A percentile compares a stretch with the other conserved stretches of the same genome.
Conservation (phyloP, 164 flowering plant species). For the Protea cynaroides region DNA sequence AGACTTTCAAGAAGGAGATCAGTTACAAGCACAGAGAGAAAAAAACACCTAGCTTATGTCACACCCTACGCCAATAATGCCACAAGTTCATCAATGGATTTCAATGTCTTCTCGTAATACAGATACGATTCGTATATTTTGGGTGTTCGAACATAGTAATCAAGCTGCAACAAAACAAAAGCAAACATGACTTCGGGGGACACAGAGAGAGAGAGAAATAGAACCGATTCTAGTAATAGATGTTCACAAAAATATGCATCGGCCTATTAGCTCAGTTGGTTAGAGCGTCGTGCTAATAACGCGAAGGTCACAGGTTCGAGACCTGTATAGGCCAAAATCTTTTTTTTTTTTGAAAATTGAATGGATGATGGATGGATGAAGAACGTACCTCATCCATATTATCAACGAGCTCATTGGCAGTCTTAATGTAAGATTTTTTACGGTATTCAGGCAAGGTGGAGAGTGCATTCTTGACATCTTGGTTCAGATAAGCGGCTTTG, state of each 20-base stretch:
- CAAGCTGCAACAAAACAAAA: slow-evolving; percentile 40
- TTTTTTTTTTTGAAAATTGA: too few species aligned
- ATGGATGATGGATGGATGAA: too few species aligned
- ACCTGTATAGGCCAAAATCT: too few species aligned
- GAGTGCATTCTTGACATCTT: slow-evolving; percentile 64
- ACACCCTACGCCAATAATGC: slow-evolving; percentile 39
- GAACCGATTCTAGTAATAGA: too few species aligned
- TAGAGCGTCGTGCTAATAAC: slow-evolving; percentile 74
- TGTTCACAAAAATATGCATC: too few species aligned
- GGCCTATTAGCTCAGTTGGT: slow-evolving; percentile 81
- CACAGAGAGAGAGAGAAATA: too few species aligned
- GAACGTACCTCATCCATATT: slow-evolving; percentile 77
- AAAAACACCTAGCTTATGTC: neutral
- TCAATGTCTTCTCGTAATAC: slow-evolving; percentile 82
- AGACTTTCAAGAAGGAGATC: too few species aligned
- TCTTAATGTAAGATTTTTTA: slow-evolving; percentile 36
- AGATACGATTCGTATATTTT: slow-evolving; percentile 76
- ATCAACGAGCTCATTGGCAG: slow-evolving; percentile 70
- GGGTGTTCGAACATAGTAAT: slow-evolving; percentile 63
- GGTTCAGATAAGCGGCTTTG: slow-evolving; percentile 58
- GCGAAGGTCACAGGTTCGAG: too few species aligned
- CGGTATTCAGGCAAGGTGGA: slow-evolving; percentile 47
- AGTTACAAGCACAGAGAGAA: too few species aligned
- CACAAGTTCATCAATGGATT: slow-evolving; percentile 69
- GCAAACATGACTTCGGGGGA: slow-evolving; percentile 16